Evolutionary conservation across 805 yeast species (phyloP).

Genomic region (Starmerella roubikii): DNA sequence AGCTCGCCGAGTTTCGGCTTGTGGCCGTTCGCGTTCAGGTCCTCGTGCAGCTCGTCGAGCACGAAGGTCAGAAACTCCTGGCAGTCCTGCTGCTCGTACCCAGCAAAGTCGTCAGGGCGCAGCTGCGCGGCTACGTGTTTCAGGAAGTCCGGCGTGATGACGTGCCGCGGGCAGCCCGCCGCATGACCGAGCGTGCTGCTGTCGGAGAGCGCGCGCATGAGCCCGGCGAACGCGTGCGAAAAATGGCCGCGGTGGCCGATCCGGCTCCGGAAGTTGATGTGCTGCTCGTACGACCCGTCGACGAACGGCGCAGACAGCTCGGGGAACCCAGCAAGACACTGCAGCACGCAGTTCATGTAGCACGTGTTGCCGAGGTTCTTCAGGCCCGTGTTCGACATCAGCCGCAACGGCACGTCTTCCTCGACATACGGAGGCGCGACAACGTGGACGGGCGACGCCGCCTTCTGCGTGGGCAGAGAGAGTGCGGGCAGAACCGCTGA

Average conservation of each 20-base stretch:
- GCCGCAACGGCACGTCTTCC: slow-evolving; percentile 26
- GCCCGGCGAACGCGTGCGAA: slow-evolving; percentile 51
- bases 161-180: too few species aligned
- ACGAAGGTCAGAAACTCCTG: slow-evolving; percentile 67
- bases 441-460: background rate
- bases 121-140: slow-evolving; percentile 55
- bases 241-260: slow-evolving; percentile 72
- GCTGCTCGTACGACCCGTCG: slow-evolving; percentile 44
- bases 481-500: slow-evolving; percentile 1
- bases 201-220: slow-evolving; percentile 38
- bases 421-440: slow-evolving; percentile 3
- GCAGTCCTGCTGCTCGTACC: slow-evolving; percentile 71
- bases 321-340: slow-evolving; percentile 65
- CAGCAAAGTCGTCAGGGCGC: slow-evolving; percentile 44
- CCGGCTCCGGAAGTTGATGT: slow-evolving; percentile 57
- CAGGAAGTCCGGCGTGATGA: slow-evolving; percentile 47
- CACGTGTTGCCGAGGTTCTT: slow-evolving; percentile 81
- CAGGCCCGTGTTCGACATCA: slow-evolving; percentile 43
- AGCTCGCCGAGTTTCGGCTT: slow-evolving; percentile 42
- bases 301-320: slow-evolving; percentile 51
- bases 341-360: slow-evolving; percentile 83
- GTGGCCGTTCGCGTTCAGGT: slow-evolving; percentile 53
- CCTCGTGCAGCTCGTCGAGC: slow-evolving; percentile 71
- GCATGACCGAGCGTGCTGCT: background rate
- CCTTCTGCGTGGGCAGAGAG: background rate